Percentiles rank a stretch among this genome's conserved stretches.
Evolutionary conservation across 768 basidiomycete species (phyloP).

Genomic region (Agrocybe chaxingu): DNA sequence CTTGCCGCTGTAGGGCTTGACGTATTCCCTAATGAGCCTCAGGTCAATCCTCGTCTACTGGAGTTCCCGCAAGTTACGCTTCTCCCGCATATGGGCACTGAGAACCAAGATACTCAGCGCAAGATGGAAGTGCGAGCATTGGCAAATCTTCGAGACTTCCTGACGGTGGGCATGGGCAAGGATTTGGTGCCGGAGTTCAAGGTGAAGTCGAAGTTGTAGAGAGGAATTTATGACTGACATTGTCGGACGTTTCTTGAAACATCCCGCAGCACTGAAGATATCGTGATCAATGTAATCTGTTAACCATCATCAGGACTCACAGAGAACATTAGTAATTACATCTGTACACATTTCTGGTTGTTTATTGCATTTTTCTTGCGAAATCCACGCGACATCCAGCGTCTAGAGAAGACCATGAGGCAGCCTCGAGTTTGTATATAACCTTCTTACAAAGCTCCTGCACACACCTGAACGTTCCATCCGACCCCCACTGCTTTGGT

Average conservation of each 20-base stretch:
- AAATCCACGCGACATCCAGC: neutral
- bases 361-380: neutral
- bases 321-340: too few relatives aligned
- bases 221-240: neutral
- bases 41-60: constrained; percentile 73
- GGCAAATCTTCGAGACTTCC: constrained; percentile 69
- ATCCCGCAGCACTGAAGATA: neutral
- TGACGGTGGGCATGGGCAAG: constrained; percentile 58
- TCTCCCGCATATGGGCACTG: constrained; percentile 91
- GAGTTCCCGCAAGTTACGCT: constrained; percentile 82
- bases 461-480: neutral
- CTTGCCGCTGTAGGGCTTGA: constrained; percentile 80
- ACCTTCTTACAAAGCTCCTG: neutral
- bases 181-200: constrained; percentile 65
- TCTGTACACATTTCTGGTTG: too few relatives aligned
- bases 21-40: constrained; percentile 83
- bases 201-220: constrained; percentile 28
- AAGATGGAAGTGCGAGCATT: constrained; percentile 87
- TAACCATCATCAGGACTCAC: neutral
- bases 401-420: constrained; percentile 13
- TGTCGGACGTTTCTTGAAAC: constrained; percentile 6
- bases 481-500: neutral
- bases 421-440: constrained; percentile 13
- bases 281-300: neutral
- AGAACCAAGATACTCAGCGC: constrained; percentile 75